Evolutionary conservation across 352 stramenopile genomes (phyloP).

Genomic region (Nannochloropsis limnetica): DNA sequence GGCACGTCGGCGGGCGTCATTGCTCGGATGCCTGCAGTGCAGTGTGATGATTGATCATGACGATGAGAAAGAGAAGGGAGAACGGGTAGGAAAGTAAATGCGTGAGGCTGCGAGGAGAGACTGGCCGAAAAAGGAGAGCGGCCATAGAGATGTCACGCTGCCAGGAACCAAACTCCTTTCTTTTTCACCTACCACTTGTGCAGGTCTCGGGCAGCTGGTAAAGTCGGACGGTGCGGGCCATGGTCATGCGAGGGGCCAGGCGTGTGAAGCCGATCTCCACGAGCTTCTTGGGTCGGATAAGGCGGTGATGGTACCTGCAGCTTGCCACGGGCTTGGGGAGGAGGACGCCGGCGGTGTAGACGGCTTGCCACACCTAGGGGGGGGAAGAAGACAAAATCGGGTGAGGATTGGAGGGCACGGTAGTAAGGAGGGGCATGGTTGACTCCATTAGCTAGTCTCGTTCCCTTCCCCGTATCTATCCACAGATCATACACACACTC

Average conservation of each 20-base stretch:
- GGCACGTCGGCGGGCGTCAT: slow-evolving; percentile 47
- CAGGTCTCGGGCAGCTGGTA: slow-evolving; percentile 48
- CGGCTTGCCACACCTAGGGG: slow-evolving; percentile 76
- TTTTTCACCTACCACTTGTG: neutral
- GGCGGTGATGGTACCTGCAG: slow-evolving; percentile 93
- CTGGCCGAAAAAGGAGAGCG: neutral
- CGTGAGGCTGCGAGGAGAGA: neutral
- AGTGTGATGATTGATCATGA: neutral
- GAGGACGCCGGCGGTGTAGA: slow-evolving; percentile 95
- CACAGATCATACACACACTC: neutral
- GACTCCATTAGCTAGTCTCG: neutral
- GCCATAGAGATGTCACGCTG: neutral
- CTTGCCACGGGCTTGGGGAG: slow-evolving; percentile 83
- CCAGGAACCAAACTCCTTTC: neutral
- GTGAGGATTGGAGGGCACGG: neutral
- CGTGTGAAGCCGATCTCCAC: slow-evolving; percentile 93
- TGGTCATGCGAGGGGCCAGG: slow-evolving; percentile 80
- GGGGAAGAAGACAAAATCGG: neutral
- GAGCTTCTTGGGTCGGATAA: slow-evolving; percentile 95
- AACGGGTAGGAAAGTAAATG: neutral
- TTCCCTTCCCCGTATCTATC: neutral
- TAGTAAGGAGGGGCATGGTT: no score
- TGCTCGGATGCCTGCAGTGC: slow-evolving; percentile 35
- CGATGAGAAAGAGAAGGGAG: neutral
- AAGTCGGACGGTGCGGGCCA: slow-evolving; percentile 77